Conservation (phyloP, 2,329 filamentous ascomycete genomes). For the Sporothrix inflata region DNA sequence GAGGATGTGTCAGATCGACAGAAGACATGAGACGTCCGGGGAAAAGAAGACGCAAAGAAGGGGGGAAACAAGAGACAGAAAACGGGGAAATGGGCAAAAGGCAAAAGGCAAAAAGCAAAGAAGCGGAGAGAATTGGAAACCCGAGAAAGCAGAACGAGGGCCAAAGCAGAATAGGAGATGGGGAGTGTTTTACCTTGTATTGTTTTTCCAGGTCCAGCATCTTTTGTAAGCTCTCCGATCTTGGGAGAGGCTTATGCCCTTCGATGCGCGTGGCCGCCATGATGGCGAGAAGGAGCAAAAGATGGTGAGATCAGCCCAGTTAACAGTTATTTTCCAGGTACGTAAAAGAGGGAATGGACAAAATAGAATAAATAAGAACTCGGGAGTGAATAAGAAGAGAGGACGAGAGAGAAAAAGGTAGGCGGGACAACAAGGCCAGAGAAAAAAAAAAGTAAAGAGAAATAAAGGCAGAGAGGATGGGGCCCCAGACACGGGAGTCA, state of each 20-base stretch:
- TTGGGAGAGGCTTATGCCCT: conserved; percentile 30
- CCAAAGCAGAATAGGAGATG: not conserved
- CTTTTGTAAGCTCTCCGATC: conserved; percentile 56
- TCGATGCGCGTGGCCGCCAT: conserved; percentile 30
- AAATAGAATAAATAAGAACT: conserved; percentile 17
- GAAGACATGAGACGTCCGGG: conserved; percentile 25
- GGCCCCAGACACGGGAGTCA: conserved; percentile 22
- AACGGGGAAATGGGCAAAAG: conserved; percentile 1
- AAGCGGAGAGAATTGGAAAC: not conserved
- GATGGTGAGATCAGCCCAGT: conserved; percentile 22
- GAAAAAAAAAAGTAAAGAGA: not conserved
- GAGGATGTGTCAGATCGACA: conserved; percentile 30
- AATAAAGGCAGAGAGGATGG: conserved; percentile 14
- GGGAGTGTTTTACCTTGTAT: conserved; percentile 53
- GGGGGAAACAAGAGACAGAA: conserved; percentile 19
- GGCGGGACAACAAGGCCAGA: not conserved
- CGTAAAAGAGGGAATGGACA: not conserved
- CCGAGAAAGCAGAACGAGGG: not conserved
- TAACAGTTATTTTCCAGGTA: not conserved
- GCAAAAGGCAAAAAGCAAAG: not conserved
- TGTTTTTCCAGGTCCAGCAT: conserved; percentile 64
- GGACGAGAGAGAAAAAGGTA: not conserved
- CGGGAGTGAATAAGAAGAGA: conserved; percentile 14
- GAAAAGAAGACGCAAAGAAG: conserved; percentile 27
- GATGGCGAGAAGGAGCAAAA: conserved; percentile 15